Evolutionary conservation across 345 rosid species (phyloP), one percentile per base, ranked within the genome.

Genomic region (Salix exigua): DNA sequence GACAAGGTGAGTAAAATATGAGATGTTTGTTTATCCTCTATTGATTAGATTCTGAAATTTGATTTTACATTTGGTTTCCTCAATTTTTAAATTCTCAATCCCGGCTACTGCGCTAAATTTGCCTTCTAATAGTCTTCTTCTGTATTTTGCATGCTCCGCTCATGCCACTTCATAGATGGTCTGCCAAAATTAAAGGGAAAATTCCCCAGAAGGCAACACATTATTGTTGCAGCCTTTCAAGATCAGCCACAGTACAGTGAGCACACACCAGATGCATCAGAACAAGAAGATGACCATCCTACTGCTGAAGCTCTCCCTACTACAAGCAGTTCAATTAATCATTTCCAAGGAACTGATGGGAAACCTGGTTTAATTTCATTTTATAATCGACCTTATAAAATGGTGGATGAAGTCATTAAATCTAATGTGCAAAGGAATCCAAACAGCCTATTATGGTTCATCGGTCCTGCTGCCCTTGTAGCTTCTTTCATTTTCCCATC

Each of bases 401-500:
- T 71, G 69, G 86, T 91, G 6, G 82, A 83, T 70, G 75, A 76
- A 76, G 55, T 69, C 71, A 44, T 70, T 69, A 63, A 21, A 44
- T 42, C 87, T 66, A 73, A 71, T 66, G 44, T 80, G 8, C 84
- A 85, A 80, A 87, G 72, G 70, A 88, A 85, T 69, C 78, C 75
- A 76, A 91, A 82, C 84, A 87, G 86, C 77, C 83, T 88, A 2
- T 82, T 85, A 76, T 95, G 99, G 98, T 84, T 95, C 82, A 46
- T 87, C 37, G 98, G 97, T 82, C 99, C 99, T 63, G 86, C 92
- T 35, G 91, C 91, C 84, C 92, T 95, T 70, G 99, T 95, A 55
- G 87, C 94, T 38, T 95, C 99, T 73, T 95, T 95, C 84, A 86
- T 93, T 82, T 79, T 95, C 76, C 98, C 99, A 31, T 91, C 98